phyloP scores from a whole-genome alignment of 441 rosid genomes.

The Codiaeum variegatum region DNA sequence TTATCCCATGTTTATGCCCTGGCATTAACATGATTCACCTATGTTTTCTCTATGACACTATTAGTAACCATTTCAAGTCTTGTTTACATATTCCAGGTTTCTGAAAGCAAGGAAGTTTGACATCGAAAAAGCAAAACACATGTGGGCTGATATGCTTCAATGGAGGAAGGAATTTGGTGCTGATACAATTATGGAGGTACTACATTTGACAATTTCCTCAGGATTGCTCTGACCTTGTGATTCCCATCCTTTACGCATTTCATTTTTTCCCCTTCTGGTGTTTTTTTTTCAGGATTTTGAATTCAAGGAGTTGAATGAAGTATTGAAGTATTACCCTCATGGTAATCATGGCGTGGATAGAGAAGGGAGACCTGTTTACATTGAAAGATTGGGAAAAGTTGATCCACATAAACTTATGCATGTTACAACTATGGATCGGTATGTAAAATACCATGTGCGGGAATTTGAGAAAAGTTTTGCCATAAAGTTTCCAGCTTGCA shows the following conservation, averaged over 20 bases:
- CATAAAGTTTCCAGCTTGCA: constrained; percentile 89
- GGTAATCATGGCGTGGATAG: constrained; percentile 96
- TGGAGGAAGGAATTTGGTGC: constrained; percentile 97
- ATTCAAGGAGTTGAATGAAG: constrained; percentile 73
- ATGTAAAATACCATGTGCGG: constrained; percentile 80
- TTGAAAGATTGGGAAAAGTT: constrained; percentile 92
- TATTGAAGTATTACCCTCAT: constrained; percentile 82
- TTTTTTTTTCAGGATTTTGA: constrained; percentile 59
- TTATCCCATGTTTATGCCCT: background rate
- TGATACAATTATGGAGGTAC: constrained; percentile 80
- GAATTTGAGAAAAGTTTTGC: constrained; percentile 89
- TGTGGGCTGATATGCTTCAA: constrained; percentile 98
- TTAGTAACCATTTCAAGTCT: background rate
- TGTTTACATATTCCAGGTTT: constrained; percentile 44
- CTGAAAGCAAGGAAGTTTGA: constrained; percentile 96
- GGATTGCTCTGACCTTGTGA: constrained; percentile 8
- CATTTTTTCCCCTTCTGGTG: constrained; percentile 15
- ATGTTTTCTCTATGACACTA: background rate
- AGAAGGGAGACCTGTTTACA: constrained; percentile 92
- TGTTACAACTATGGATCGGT: constrained; percentile 84
- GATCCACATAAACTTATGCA: constrained; percentile 91
- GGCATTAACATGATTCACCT: background rate
- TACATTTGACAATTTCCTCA: constrained; percentile 15
- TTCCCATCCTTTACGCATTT: background rate
- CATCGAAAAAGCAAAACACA: constrained; percentile 90